Percentiles rank a stretch among this genome's conserved stretches.
These are phyloP conservation scores for Phanerodontia chrysosporium DNA, from an alignment of 768 basidiomycete genomes.

Conservation along the genomic window DNA sequence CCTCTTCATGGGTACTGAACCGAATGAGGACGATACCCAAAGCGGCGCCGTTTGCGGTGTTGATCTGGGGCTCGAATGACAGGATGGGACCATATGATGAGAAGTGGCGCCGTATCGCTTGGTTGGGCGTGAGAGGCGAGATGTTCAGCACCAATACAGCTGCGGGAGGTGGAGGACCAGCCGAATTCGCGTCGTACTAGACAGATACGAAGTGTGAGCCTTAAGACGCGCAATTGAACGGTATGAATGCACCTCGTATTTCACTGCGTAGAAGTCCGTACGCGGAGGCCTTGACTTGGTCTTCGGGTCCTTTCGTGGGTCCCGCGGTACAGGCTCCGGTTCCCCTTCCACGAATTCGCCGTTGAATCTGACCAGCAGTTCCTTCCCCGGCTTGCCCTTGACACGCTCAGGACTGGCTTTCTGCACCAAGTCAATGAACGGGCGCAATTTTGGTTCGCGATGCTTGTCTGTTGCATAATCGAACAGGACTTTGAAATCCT, in stretches of 20 bases:
- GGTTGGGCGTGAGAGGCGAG: slow-evolving; percentile 64
- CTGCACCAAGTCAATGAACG: slow-evolving; percentile 39
- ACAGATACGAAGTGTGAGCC: not conserved
- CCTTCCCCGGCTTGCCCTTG: slow-evolving; percentile 64
- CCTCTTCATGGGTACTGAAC: slow-evolving; percentile 63
- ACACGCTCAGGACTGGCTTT: slow-evolving; percentile 36
- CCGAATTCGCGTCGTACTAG: slow-evolving; percentile 75
- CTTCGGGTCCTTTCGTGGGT: slow-evolving; percentile 51
- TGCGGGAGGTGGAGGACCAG: slow-evolving; percentile 67
- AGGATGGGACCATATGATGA: slow-evolving; percentile 53
- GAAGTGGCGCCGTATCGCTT: slow-evolving; percentile 65
- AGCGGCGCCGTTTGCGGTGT: slow-evolving; percentile 73
- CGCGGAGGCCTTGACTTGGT: slow-evolving; percentile 29
- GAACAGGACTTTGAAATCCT: slow-evolving; percentile 58
- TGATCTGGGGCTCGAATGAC: slow-evolving; percentile 74
- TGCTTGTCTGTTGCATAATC: slow-evolving; percentile 54
- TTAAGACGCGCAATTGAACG: not conserved
- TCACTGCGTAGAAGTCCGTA: slow-evolving; percentile 39
- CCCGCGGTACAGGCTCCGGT: slow-evolving; percentile 37
- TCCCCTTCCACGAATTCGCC: slow-evolving; percentile 50
- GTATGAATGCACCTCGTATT: slow-evolving; percentile 50
- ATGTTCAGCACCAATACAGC: slow-evolving; percentile 71
- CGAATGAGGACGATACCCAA: slow-evolving; percentile 80
- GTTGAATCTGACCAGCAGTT: slow-evolving; percentile 47
- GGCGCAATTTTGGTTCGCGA: slow-evolving; percentile 34